A percentile compares a stretch with the other conserved stretches of the same genome.
Conservation (phyloP, 2,329 filamentous ascomycete species). For the Hymenoscyphus salicellus region DNA sequence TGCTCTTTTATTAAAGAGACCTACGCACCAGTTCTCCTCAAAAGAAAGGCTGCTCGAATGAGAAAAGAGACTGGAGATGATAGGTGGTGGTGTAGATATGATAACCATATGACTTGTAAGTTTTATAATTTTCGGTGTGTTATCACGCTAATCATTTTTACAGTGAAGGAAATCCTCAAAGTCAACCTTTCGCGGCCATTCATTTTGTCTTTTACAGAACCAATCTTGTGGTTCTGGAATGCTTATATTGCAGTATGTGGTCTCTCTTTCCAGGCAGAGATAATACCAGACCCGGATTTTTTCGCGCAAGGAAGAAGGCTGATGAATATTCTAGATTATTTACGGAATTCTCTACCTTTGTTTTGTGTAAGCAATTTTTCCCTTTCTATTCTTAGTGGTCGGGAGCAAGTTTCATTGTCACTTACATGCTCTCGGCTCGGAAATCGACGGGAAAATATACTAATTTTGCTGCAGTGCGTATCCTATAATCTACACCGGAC, state of each 20-base stretch:
- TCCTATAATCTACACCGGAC: slow-evolving; percentile 72
- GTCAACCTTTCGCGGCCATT: slow-evolving; percentile 76
- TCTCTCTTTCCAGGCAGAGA: neutral
- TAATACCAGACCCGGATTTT: neutral
- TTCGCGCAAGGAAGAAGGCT: neutral
- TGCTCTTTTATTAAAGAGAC: slow-evolving; percentile 68
- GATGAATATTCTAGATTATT: slow-evolving; percentile 49
- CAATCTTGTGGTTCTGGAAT: slow-evolving; percentile 72
- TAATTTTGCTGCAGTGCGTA: slow-evolving; percentile 53
- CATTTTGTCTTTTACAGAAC: slow-evolving; percentile 73
- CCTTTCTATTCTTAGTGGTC: no score
- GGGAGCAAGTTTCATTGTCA: no score
- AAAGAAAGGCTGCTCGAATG: slow-evolving; percentile 59
- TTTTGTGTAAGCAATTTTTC: slow-evolving; percentile 54
- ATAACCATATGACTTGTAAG: slow-evolving; percentile 51
- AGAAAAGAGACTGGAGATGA: slow-evolving; percentile 68
- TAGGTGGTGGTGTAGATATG: slow-evolving; percentile 77
- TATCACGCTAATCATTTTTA: slow-evolving; percentile 35
- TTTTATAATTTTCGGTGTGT: slow-evolving; percentile 8
- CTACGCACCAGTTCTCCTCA: slow-evolving; percentile 69
- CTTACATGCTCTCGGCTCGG: no score
- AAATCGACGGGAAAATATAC: no score
- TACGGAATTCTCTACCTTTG: slow-evolving; percentile 87
- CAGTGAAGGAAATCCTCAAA: slow-evolving; percentile 65
- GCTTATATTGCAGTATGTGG: slow-evolving; percentile 56